Evolutionary conservation across 768 basidiomycete genomes (phyloP).

Genomic region (Rhizopogon sp.): DNA sequence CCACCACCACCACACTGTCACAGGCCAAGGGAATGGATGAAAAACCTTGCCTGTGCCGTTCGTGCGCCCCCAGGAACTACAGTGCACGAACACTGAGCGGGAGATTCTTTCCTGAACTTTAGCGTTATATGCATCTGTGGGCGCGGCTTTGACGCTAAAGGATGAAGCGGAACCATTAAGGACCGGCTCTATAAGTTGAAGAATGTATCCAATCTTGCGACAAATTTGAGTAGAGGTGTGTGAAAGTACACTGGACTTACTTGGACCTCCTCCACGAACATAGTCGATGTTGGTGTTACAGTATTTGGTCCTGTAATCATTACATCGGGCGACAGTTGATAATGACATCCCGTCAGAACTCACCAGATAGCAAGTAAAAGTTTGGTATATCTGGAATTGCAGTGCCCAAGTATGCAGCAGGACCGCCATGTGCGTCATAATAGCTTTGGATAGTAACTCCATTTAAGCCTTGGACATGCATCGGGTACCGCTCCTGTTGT

Average conservation of each 20-base stretch:
- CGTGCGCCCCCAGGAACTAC: constrained; percentile 37
- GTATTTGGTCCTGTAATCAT: constrained; percentile 21
- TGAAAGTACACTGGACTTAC: constrained; percentile 7
- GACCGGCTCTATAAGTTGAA: constrained; percentile 26
- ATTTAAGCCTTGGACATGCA: constrained; percentile 19
- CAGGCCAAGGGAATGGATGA: constrained; percentile 35
- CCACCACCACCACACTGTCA: constrained; percentile 29
- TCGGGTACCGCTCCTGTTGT: constrained; percentile 15
- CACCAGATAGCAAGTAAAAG: constrained; percentile 28
- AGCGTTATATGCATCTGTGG: constrained; percentile 23
- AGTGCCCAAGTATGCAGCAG: constrained; percentile 29
- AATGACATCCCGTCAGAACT: not conserved
- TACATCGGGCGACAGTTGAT: not conserved
- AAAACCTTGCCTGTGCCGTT: constrained; percentile 32
- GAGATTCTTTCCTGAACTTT: constrained; percentile 14
- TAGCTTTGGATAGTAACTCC: constrained; percentile 22
- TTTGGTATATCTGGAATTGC: constrained; percentile 33
- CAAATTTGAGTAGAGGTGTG: not conserved
- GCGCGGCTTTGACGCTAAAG: constrained; percentile 18
- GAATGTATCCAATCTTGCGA: constrained; percentile 20
- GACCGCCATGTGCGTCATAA: constrained; percentile 24
- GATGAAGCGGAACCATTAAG: constrained; percentile 15
- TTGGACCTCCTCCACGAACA: constrained; percentile 24
- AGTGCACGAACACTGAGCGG: constrained; percentile 21
- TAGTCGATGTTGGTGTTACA: constrained; percentile 19